A percentile compares a stretch with the other conserved stretches of the same genome.
Evolutionary conservation across 2,329 filamentous ascomycete species (phyloP).

Genomic region (Simplicillium aogashimaense): DNA sequence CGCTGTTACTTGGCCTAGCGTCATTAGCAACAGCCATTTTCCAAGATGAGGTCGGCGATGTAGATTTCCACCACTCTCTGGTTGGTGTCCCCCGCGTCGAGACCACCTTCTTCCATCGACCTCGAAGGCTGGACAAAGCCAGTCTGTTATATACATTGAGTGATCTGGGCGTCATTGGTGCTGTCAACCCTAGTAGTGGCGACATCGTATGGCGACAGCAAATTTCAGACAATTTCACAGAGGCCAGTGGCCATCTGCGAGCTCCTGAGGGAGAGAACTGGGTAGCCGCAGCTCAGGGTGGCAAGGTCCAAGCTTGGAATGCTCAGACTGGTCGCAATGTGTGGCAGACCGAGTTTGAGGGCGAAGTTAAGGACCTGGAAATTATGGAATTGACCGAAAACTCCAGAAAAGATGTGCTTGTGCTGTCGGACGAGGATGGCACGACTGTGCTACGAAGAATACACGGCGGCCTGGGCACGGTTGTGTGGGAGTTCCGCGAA

Average conservation of each 20-base stretch:
- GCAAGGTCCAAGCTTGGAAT: constrained; percentile 70
- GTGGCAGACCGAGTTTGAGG: constrained; percentile 59
- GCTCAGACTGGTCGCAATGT: constrained; percentile 68
- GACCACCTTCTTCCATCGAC: constrained; percentile 91
- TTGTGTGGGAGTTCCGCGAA: constrained; percentile 72
- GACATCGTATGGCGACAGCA: constrained; percentile 78
- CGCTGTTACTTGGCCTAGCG: constrained; percentile 27
- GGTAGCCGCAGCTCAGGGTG: constrained; percentile 63
- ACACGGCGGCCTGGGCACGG: constrained; percentile 59
- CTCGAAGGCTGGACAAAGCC: constrained; percentile 70
- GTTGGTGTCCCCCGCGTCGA: constrained; percentile 72
- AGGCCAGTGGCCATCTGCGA: constrained; percentile 46
- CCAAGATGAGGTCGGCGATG: constrained; percentile 78
- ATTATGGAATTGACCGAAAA: constrained; percentile 61
- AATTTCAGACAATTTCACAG: constrained; percentile 41
- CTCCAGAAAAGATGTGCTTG: constrained; percentile 60
- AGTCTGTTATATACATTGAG: constrained; percentile 87
- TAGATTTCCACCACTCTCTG: constrained; percentile 84
- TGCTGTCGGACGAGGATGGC: constrained; percentile 51
- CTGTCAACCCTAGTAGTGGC: constrained; percentile 81
- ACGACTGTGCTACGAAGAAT: constrained; percentile 57
- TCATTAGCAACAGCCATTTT: constrained; percentile 57
- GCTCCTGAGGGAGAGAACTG: constrained; percentile 72
- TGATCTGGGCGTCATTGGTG: constrained; percentile 73
- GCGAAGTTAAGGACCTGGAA: constrained; percentile 59